Evolutionary conservation across 139 green algal genomes (phyloP), one percentile per base, ranked within the genome.

Genomic region (Yamagishiella unicocca): DNA sequence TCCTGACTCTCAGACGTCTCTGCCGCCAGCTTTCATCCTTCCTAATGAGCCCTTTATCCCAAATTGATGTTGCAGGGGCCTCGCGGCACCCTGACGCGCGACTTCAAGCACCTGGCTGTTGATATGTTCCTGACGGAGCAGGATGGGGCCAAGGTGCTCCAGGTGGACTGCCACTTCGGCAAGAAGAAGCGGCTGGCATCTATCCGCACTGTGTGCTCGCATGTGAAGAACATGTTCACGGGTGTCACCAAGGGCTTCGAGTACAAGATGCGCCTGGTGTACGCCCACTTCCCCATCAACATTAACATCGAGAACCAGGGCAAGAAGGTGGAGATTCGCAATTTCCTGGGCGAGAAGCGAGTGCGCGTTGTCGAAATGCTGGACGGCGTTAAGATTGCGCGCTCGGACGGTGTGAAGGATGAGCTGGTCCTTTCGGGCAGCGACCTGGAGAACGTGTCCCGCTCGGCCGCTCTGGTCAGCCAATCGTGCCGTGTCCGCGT

Each of bases 231-330:
- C 92, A 87, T 98, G 73, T 96, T 98, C 89, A 95, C 90, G 33
- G 95, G 95, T 88, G 89, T 97, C 89, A 96, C 96, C 72, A 95
- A 95, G 89, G 97, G 97, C 82, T 99, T 98, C 87, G 91, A 97
- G 85, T 99, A 92, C 90, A 87, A 87, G 85, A 99, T 99, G 97
- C 94, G 98, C 87, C 92, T 99, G 71, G 98, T 99, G 93, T 99
- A 99, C 83, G 97, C 97, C 31, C 98, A 99, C 87, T 99, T 99
- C 87, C 98, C 98, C 92, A 99, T 99, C 94, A 99, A 99, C 93
- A 94, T 96, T 89, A 98, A 97, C 95, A 99, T 99, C 86, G 95
- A 96, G 88, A 84, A 97, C 78, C 93, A 95, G 73, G 89, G 82
- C 55, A 79, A 79, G 61, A 82, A 87, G 46, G 90, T 99, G 29